Evolutionary conservation across 345 rosid species (phyloP), one percentile per base, ranked within the genome.

Genomic region (Firmiana major): DNA sequence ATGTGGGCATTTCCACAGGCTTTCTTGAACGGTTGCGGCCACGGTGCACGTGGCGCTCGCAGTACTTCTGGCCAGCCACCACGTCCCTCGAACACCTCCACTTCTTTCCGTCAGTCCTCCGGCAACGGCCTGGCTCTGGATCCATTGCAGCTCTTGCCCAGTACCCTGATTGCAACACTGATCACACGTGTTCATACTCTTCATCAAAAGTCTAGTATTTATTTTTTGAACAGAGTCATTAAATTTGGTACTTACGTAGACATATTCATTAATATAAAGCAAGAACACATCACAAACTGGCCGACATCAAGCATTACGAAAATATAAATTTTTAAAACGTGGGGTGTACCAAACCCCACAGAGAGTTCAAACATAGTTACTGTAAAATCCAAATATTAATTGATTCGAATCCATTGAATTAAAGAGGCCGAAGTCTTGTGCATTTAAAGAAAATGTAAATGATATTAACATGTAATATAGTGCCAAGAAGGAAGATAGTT

Each of bases 11-110:
- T 93, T 95, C 99, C 98, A 93, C 98, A 90, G 96, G 99, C 99
- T 95, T 95, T 95, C 98, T 95, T 93, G 98, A 93, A 93, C 98
- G 98, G 92, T 92, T 95, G 87, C 97, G 97, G 92, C 99, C 97
- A 78, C 99, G 98, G 84, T 96, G 98, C 85, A 96, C 88, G 90
- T 96, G 99, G 94, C 99, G 98, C 90, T 96, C 97, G 81, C 99
- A 96, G 85, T 96, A 96, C 84, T 93, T 96, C 79, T 94, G 94
- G 55, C 97, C 95, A 1, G 82, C 85, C 75, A 92, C 95, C 75
- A 94, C 95, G 65, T 94, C 98, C 79, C 97, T 93, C 13, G 99
- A 92, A 83, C 99, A 96, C 82, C 99, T 85, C 99, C 99, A 96
- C 83, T 96, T 96, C 89, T 94, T 96, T 0, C 99, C 99, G 16